A percentile compares a stretch with the other conserved stretches of the same genome.
Evolutionary conservation across 2,329 filamentous ascomycete genomes (phyloP).

Genomic region (Pseudocercospora musae): DNA sequence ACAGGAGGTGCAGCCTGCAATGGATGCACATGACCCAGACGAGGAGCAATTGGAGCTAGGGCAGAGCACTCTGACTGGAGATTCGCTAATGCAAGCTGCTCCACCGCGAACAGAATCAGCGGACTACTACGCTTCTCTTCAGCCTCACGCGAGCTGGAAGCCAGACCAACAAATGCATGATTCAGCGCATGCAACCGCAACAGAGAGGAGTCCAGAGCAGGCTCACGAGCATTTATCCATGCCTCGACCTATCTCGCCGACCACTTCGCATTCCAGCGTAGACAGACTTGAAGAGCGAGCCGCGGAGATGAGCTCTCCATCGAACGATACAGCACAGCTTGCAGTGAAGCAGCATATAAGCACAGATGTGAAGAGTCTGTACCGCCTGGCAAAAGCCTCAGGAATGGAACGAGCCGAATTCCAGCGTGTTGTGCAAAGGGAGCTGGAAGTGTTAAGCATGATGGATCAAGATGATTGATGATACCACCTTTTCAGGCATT

Average conservation of each 20-base stretch:
- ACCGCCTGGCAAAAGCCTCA: slow-evolving; percentile 63
- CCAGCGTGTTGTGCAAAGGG: slow-evolving; percentile 65
- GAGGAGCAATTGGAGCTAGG: slow-evolving; percentile 54
- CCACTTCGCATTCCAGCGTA: slow-evolving; percentile 45
- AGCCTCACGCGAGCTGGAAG: slow-evolving; percentile 20
- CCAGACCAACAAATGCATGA: slow-evolving; percentile 12
- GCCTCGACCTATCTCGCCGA: slow-evolving; percentile 52
- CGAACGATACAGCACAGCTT: slow-evolving; percentile 60
- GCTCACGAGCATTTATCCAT: slow-evolving; percentile 23
- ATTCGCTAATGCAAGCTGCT: slow-evolving; percentile 39
- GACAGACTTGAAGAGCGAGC: slow-evolving; percentile 54
- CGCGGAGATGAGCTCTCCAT: slow-evolving; percentile 29
- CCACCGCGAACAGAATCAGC: slow-evolving; percentile 12
- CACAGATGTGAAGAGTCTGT: slow-evolving; percentile 73
- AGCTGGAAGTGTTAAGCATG: slow-evolving; percentile 67
- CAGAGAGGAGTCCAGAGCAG: slow-evolving; percentile 15
- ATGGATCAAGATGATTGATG: slow-evolving; percentile 57
- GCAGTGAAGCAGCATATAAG: slow-evolving; percentile 77
- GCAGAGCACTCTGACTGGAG: slow-evolving; percentile 54
- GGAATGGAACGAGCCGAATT: slow-evolving; percentile 76
- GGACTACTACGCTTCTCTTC: slow-evolving; percentile 19
- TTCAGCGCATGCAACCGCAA: slow-evolving; percentile 16
- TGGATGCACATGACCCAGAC: slow-evolving; percentile 79
- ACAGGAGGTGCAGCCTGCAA: slow-evolving; percentile 69
- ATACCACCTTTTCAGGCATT: neutral